Conservation (phyloP, 805 yeast species). For the Kuraishia cidri region DNA sequence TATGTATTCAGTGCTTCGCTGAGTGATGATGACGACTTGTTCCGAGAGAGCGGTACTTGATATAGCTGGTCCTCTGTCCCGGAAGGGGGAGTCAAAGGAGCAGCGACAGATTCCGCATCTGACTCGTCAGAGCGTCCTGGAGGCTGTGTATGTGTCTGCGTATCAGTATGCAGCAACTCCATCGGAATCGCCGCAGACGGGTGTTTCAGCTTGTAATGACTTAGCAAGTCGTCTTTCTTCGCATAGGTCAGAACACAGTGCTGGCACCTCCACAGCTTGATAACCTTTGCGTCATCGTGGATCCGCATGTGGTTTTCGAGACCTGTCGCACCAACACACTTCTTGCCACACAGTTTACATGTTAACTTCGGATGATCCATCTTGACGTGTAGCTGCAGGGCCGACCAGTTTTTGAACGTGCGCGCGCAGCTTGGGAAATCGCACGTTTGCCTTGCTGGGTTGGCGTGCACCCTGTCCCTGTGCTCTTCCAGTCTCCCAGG, state of each 20-base stretch:
- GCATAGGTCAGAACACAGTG: constrained; percentile 41
- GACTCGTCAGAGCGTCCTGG: too few relatives aligned
- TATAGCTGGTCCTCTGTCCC: background rate
- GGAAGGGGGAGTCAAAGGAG: background rate
- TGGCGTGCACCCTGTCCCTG: constrained; percentile 59
- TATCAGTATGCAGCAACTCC: too few relatives aligned
- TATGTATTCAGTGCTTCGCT: background rate
- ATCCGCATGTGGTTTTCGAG: constrained; percentile 63
- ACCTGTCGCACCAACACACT: constrained; percentile 67
- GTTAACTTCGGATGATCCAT: constrained; percentile 62
- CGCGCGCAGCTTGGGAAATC: constrained; percentile 51
- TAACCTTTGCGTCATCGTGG: constrained; percentile 46
- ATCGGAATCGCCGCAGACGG: too few relatives aligned
- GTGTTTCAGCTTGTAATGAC: too few relatives aligned
- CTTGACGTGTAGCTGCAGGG: constrained; percentile 61
- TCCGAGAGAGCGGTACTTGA: background rate
- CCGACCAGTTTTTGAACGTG: constrained; percentile 64
- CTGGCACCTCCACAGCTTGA: constrained; percentile 62
- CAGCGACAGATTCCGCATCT: background rate
- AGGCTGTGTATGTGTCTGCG: too few relatives aligned
- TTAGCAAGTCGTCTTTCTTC: constrained; percentile 49
- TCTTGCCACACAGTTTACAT: constrained; percentile 59
- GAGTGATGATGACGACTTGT: background rate
- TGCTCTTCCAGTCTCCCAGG: constrained; percentile 65
- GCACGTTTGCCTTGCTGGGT: constrained; percentile 45